A percentile compares a stretch with the other conserved stretches of the same genome.
Evolutionary conservation across 768 basidiomycete genomes (phyloP).

Genomic region (Suillus clintonianus): DNA sequence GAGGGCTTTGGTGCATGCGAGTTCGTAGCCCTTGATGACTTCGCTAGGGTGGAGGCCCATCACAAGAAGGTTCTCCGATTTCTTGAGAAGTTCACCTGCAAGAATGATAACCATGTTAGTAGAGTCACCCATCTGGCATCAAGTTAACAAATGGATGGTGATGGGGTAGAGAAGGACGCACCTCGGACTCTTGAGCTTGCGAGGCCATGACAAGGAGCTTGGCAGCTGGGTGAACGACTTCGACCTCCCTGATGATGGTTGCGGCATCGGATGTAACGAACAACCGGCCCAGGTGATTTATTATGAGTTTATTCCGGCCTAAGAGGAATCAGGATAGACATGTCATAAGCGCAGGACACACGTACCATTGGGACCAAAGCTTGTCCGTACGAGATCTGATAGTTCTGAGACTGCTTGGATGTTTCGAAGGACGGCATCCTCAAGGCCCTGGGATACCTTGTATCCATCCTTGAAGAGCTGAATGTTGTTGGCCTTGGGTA

Average conservation of each 20-base stretch:
- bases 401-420: conserved; percentile 96
- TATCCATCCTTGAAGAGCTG: conserved; percentile 98
- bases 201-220: conserved; percentile 99
- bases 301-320: conserved; percentile 97
- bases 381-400: conserved; percentile 92
- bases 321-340: conserved; percentile 7
- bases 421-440: conserved; percentile 96
- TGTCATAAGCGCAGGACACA: conserved; percentile 17
- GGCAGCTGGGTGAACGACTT: conserved; percentile 97
- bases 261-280: conserved; percentile 99
- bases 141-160: conserved; percentile 9
- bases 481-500: conserved; percentile 83
- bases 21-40: conserved; percentile 92
- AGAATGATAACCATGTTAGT: conserved; percentile 96
- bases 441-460: conserved; percentile 86
- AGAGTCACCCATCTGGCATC: conserved; percentile 88
- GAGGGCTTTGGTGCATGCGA: conserved; percentile 81
- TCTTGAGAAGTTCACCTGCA: conserved; percentile 92
- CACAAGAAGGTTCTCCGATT: conserved; percentile 86
- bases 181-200: conserved; percentile 94
- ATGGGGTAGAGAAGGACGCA: conserved; percentile 34
- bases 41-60: conserved; percentile 99
- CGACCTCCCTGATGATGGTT: conserved; percentile 96
- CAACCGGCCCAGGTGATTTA: conserved; percentile 93
- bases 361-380: conserved; percentile 94